Percentiles rank a stretch among this genome's conserved stretches.
These are phyloP conservation scores for Aethionema arabicum DNA, from an alignment of 345 rosid species.

Conservation along the genomic window DNA sequence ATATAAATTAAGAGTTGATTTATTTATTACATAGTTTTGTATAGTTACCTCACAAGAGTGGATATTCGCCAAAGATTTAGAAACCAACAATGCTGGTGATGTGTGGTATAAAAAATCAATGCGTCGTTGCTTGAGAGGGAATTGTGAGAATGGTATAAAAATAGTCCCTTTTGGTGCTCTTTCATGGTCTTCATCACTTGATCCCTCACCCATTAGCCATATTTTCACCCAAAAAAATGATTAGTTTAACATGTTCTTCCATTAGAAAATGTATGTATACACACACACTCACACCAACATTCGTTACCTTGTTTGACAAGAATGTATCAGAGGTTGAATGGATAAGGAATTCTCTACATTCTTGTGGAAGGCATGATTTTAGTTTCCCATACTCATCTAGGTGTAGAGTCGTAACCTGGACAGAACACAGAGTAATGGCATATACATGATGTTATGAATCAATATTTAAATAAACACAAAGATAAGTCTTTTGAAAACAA, in stretches of 20 bases:
- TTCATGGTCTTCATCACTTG: slow-evolving; percentile 46
- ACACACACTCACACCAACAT: not conserved
- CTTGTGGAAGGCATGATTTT: slow-evolving; percentile 25
- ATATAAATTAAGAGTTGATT: too few species aligned
- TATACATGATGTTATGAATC: not conserved
- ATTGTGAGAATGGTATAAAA: slow-evolving; percentile 42
- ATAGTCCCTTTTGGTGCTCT: slow-evolving; percentile 44
- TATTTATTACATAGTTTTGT: slow-evolving; percentile 2
- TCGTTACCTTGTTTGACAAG: slow-evolving; percentile 25
- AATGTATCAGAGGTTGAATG: slow-evolving; percentile 26
- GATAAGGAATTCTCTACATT: slow-evolving; percentile 30
- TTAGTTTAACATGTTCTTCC: not conserved
- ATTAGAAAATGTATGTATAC: not conserved
- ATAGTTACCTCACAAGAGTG: slow-evolving; percentile 61
- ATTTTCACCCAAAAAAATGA: slow-evolving; percentile 32
- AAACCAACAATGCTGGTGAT: slow-evolving; percentile 57
- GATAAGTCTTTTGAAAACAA: not conserved
- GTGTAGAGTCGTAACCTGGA: slow-evolving; percentile 37
- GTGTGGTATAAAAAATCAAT: slow-evolving; percentile 56
- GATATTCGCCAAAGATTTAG: slow-evolving; percentile 49
- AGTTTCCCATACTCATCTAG: slow-evolving; percentile 42
- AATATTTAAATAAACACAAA: not conserved
- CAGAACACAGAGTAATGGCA: slow-evolving; percentile 4
- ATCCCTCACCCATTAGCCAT: slow-evolving; percentile 67
- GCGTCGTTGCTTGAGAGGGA: slow-evolving; percentile 51